Base-by-base conservation (phyloP, 2,329 filamentous ascomycete genomes). In the Verruconis gallopava region DNA sequence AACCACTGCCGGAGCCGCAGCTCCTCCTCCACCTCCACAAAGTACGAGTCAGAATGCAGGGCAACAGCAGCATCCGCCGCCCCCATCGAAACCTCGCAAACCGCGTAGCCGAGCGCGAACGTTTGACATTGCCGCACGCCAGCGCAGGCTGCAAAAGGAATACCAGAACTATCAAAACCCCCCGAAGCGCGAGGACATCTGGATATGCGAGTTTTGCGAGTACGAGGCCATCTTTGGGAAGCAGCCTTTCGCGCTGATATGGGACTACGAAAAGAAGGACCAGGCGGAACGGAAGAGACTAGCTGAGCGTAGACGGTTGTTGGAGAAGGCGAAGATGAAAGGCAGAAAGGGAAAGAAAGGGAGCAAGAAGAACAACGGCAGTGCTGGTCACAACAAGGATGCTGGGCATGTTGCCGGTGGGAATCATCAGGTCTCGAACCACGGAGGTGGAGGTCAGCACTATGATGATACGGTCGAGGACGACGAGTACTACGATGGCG, bases 181-280 rank as follows among this genome's bases (percentile, higher is more conserved):
- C 1, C 81, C 82, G 0, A 66, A 63, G 14, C 58, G 66, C 2
- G 81, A 85, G 49, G 84, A 94, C 47, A 73, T 86, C 39, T 96
- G 88, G 84, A 86, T 96, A 37, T 98, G 91, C 63, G 85, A 95
- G 55, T 96, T 96, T 58, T 98, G 91, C 66, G 91, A 98, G 60
- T 98, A 95, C 56, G 89, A 96, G 62, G 77, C 77, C 40, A 95
- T 98, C 38, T 96, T 94, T 57, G 89, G 89, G n/a, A 72, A 72
- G 40, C 83, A 83, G 2, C 91, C 91, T 0, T 73, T 76, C 51
- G 85, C 85, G 38, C 65, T 98, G 42, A 93, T 96, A 48, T 76
- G 84, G 32, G 78, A 86, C 47, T 98, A 96, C 56, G 91, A 98
- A 63, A 83, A 89, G 57, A 95, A 94, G 59, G 91, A 95, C 55